A percentile compares a stretch with the other conserved stretches of the same genome.
phyloP scores from a whole-genome alignment of 2,329 filamentous ascomycete species.

The Mollisiaceae sp. region DNA sequence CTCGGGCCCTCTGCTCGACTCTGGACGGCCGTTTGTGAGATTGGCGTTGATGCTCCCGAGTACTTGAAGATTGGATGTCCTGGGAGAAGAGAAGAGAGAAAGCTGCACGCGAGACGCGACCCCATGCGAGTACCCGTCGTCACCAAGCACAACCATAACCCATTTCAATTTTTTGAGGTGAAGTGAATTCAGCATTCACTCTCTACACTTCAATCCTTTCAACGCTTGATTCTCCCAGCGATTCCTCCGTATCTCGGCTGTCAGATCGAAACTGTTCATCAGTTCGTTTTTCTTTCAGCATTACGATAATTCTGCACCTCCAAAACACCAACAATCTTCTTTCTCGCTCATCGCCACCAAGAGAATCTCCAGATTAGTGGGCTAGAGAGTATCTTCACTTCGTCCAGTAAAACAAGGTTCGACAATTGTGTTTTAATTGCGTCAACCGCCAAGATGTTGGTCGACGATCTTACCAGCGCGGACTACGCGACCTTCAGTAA shows the following conservation, averaged over 20 bases:
- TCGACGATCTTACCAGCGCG: constrained; percentile 14
- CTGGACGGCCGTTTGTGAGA: neutral
- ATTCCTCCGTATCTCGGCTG: neutral
- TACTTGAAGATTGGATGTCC: constrained; percentile 7
- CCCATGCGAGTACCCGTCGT: constrained; percentile 1
- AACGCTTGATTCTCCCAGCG: neutral
- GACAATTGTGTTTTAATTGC: neutral
- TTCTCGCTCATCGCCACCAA: neutral
- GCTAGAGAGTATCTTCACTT: neutral
- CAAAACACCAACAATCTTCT: neutral
- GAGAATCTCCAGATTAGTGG: neutral
- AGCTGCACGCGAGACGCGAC: constrained; percentile 1
- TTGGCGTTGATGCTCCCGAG: neutral
- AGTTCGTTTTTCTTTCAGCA: neutral
- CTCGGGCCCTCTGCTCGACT: neutral
- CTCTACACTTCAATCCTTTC: neutral
- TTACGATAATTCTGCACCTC: neutral
- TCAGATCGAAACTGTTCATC: neutral
- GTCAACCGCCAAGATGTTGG: constrained; percentile 21
- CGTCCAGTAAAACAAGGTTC: neutral
- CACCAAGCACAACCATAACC: neutral
- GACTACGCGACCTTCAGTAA: constrained; percentile 50
- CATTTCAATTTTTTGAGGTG: neutral
- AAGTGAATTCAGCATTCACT: neutral
- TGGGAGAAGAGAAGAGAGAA: neutral